Evolutionary conservation across 305 asterid genomes (phyloP), one percentile per base, ranked within the genome.

Genomic region (Salvia sclarea): DNA sequence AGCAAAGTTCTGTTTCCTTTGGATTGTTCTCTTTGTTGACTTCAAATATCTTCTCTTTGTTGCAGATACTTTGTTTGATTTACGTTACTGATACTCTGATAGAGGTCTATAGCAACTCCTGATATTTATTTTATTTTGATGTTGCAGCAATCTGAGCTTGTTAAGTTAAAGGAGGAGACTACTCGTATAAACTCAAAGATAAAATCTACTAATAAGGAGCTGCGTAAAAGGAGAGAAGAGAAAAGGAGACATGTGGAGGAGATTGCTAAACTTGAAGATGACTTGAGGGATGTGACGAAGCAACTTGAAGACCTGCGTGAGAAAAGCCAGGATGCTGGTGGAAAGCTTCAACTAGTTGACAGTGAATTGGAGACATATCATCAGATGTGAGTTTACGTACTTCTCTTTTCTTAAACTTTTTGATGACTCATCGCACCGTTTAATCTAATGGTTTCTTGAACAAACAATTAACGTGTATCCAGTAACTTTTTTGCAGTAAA

Each of bases 331-430:
- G 92, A 81, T 77, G 91, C 93, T 61, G 96, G 96, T 68, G 98
- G 90, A 68, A 95, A 85, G 75, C 92, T 89, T 82, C 95, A 95
- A 80, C 83, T 95, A 70, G 96, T 89, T 80, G 99, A 92, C 86
- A 90, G 92, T 87, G 92, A 95, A 74, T 81, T 95, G 83, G 97
- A 79, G 88, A 88, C 93, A 22, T 95, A 95, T 81, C 97, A 92
- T 75, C 89, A 77, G 70, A 89, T 95, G 99, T 95, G 80, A 84
- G 94, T 82, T 69, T 72, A 59, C 58, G 16, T 53, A 13, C 41
- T 61, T 71, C 48, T 22, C 31, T 74, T 11, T 66, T 37, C 37
- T 73, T 61, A 20, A 48, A 55, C 2, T 44, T 68, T 40, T 30
- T 48, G 59, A 50, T 45, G 33, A 21, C 43, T 59, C 28, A 17